These are phyloP conservation scores for Ilex paraguariensis DNA, from an alignment of 305 asterid genomes.

Conservation along the genomic window DNA sequence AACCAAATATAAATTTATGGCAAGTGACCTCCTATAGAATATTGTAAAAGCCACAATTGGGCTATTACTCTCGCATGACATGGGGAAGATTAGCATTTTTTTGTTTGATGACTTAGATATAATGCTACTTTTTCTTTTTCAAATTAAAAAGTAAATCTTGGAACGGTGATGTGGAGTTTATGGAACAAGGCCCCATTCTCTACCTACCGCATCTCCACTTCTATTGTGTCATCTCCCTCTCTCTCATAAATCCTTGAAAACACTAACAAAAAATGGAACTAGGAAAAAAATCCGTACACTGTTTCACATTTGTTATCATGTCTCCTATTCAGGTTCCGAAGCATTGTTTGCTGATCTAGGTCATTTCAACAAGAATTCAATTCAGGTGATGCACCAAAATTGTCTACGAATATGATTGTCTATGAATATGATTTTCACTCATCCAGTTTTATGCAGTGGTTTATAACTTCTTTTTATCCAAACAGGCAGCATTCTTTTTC, in stretches of 20 bases:
- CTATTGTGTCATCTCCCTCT: too few species aligned
- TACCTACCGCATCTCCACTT: too few species aligned
- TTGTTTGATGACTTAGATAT: too few species aligned
- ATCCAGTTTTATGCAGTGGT: background rate
- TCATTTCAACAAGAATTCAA: conserved; percentile 35
- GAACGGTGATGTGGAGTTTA: too few species aligned
- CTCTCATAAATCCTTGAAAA: too few species aligned
- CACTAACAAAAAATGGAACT: background rate
- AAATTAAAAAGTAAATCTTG: too few species aligned
- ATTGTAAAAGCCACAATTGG: too few species aligned
- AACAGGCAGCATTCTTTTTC: conserved; percentile 33
- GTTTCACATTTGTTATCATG: background rate
- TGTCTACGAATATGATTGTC: background rate
- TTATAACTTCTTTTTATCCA: conserved; percentile 1
- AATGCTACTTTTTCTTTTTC: background rate
- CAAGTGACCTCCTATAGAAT: background rate
- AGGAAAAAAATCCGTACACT: too few species aligned
- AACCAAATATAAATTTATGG: background rate
- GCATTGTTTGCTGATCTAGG: conserved; percentile 41
- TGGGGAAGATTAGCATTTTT: too few species aligned
- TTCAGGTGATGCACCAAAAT: conserved; percentile 26
- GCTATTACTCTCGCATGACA: too few species aligned
- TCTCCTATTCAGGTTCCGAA: conserved; percentile 26
- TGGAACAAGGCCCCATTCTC: too few species aligned
- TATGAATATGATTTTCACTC: background rate